These are phyloP conservation scores for Tetrahymena elliotti DNA, from an alignment of 73 alveolate genomes.

Conservation along the genomic window DNA sequence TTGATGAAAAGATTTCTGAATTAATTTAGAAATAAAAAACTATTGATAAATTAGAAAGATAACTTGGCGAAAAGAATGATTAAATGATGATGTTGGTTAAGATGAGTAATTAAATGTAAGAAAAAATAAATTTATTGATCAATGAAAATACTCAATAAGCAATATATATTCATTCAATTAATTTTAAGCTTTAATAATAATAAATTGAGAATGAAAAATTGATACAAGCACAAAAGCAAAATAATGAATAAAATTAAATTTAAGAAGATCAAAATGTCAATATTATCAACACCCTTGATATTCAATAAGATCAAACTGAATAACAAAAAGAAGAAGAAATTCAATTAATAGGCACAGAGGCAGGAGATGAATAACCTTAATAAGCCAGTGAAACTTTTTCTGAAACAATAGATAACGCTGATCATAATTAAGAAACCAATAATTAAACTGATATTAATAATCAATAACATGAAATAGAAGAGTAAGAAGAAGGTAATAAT, in stretches of 20 bases:
- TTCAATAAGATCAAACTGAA: neutral
- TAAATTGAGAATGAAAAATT: neutral
- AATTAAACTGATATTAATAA: too few relatives aligned
- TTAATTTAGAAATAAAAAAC: neutral
- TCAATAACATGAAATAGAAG: neutral
- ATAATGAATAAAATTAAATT: too few relatives aligned
- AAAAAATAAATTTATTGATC: neutral
- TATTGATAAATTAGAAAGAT: neutral
- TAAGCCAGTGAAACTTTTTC: neutral
- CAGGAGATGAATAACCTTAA: neutral
- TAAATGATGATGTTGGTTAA: neutral
- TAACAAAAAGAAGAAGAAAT: neutral
- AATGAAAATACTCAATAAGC: neutral
- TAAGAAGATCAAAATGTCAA: neutral
- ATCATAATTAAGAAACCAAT: too few relatives aligned
- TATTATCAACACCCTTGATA: neutral
- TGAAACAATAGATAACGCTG: too few relatives aligned
- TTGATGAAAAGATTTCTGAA: neutral
- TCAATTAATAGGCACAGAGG: neutral
- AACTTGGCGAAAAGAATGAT: neutral
- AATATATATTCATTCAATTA: neutral
- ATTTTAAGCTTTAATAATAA: neutral
- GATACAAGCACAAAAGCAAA: neutral
- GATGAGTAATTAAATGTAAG: neutral
- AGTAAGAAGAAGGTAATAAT: neutral